Conservation (phyloP, 805 yeast genomes). For the Clavispora phyllophila region DNA sequence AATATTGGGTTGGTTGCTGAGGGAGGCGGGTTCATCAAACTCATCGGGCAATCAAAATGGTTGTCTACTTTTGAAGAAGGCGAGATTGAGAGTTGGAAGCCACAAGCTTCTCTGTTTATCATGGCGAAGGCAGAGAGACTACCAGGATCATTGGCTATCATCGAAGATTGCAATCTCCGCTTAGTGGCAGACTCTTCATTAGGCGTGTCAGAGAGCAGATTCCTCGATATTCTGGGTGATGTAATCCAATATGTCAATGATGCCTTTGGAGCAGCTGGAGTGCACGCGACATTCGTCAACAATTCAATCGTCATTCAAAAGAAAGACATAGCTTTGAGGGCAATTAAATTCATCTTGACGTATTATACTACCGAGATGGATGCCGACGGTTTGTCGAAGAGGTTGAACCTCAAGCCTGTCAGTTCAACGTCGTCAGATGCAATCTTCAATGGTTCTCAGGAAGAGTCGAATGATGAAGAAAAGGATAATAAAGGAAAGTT, state of each 20-base stretch:
- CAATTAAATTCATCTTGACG: conserved; percentile 48
- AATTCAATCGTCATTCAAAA: conserved; percentile 71
- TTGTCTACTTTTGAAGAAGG: conserved; percentile 50
- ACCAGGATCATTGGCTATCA: conserved; percentile 70
- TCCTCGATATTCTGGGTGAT: conserved; percentile 71
- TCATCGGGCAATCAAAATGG: conserved; percentile 54
- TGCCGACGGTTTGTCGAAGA: conserved; percentile 16
- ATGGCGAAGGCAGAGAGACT: conserved; percentile 65
- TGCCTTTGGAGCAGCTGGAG: conserved; percentile 42
- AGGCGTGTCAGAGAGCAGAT: conserved; percentile 57
- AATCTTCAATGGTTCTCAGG: conserved; percentile 1
- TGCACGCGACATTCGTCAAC: conserved; percentile 74
- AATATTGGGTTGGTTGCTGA: conserved; percentile 84
- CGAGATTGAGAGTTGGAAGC: conserved; percentile 51
- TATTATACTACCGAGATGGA: conserved; percentile 22
- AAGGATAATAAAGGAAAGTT: neutral
- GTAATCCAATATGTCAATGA: conserved; percentile 81
- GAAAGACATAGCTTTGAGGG: conserved; percentile 50
- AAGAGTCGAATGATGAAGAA: neutral
- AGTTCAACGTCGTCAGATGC: conserved; percentile 8
- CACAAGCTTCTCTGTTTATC: conserved; percentile 50
- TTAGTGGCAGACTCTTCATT: conserved; percentile 70
- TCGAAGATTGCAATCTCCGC: conserved; percentile 71
- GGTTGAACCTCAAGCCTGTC: conserved; percentile 21
- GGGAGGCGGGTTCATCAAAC: conserved; percentile 74